Percentiles rank a stretch among this genome's conserved stretches.
These are phyloP conservation scores for Colletotrichum sidae DNA, from an alignment of 2,329 filamentous ascomycete genomes.

Conservation along the genomic window DNA sequence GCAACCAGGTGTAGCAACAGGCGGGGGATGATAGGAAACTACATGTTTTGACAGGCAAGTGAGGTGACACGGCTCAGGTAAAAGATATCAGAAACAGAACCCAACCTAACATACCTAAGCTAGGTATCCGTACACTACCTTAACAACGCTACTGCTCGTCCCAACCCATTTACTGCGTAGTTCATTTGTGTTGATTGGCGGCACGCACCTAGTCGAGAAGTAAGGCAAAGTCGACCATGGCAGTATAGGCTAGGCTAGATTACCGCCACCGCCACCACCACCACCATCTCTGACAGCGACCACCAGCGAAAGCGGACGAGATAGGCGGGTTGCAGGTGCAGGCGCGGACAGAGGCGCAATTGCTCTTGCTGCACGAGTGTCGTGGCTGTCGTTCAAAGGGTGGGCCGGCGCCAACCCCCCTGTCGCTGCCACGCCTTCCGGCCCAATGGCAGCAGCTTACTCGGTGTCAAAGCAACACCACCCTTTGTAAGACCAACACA, in stretches of 20 bases:
- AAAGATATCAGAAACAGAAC: too few relatives aligned
- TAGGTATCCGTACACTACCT: too few relatives aligned
- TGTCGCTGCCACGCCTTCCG: conserved; percentile 19
- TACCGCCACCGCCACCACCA: too few relatives aligned
- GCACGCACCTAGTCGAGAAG: too few relatives aligned
- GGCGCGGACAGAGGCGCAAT: conserved; percentile 19
- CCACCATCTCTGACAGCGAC: too few relatives aligned
- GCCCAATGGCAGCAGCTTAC: conserved; percentile 31
- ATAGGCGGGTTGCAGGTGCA: neutral
- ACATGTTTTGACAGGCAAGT: neutral
- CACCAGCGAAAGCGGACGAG: neutral
- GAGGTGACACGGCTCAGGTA: neutral
- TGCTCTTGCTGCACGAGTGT: conserved; percentile 54
- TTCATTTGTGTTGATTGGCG: too few relatives aligned
- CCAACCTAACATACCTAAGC: too few relatives aligned
- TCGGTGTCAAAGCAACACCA: conserved; percentile 21
- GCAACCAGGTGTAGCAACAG: conserved; percentile 29
- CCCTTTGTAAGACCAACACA: conserved; percentile 1
- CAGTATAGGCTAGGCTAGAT: too few relatives aligned
- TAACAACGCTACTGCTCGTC: too few relatives aligned
- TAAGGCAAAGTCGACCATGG: too few relatives aligned
- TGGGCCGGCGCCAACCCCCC: conserved; percentile 38
- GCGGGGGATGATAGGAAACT: conserved; percentile 16
- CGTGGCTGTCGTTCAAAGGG: conserved; percentile 62
- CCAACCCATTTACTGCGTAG: too few relatives aligned